Percentiles rank a stretch among this genome's conserved stretches.
These are phyloP conservation scores for Gracilaria caudata DNA, from an alignment of 23 red algal species.

Conservation along the genomic window DNA sequence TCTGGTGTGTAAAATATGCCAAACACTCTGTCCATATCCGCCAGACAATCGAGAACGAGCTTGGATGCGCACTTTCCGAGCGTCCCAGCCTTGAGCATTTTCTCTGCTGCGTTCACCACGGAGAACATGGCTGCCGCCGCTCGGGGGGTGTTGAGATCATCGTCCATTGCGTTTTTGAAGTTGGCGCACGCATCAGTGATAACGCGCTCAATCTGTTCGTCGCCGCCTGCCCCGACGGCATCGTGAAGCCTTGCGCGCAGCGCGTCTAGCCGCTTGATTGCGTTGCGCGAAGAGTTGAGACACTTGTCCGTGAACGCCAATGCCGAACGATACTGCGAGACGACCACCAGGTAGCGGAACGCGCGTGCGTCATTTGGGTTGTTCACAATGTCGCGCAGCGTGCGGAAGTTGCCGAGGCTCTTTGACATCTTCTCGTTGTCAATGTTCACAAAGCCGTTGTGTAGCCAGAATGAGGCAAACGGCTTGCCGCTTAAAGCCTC, in stretches of 20 bases:
- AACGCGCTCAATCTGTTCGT: constrained; percentile 6
- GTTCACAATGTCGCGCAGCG: constrained; percentile 77
- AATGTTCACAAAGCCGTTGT: constrained; percentile 99
- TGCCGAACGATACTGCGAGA: constrained; percentile 92
- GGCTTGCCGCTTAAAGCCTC: constrained; percentile 75
- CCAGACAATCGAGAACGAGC: constrained; percentile 47
- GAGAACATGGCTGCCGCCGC: constrained; percentile 89
- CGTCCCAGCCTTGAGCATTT: constrained; percentile 27
- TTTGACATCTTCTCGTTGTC: constrained; percentile 98
- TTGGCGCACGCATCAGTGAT: constrained; percentile 15
- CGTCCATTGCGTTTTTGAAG: constrained; percentile 83
- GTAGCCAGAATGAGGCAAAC: constrained; percentile 91
- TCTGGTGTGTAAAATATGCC: constrained; percentile 88
- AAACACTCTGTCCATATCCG: constrained; percentile 78
- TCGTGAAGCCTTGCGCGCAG: constrained; percentile 62
- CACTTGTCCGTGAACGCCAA: constrained; percentile 79
- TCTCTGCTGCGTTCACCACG: constrained; percentile 68
- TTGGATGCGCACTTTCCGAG: constrained; percentile 4
- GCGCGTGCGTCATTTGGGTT: constrained; percentile 75
- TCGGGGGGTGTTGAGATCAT: constrained; percentile 96
- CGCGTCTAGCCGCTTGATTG: constrained; percentile 82
- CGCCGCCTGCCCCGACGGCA: background rate
- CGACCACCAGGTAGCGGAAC: constrained; percentile 87
- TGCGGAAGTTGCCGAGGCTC: constrained; percentile 89
- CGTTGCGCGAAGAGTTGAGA: constrained; percentile 69